Percentiles rank a stretch among this genome's conserved stretches.
Conservation (phyloP, 225 moss, liverwort and hornwort species). For the Bryoerythrophyllum caledonicum region DNA sequence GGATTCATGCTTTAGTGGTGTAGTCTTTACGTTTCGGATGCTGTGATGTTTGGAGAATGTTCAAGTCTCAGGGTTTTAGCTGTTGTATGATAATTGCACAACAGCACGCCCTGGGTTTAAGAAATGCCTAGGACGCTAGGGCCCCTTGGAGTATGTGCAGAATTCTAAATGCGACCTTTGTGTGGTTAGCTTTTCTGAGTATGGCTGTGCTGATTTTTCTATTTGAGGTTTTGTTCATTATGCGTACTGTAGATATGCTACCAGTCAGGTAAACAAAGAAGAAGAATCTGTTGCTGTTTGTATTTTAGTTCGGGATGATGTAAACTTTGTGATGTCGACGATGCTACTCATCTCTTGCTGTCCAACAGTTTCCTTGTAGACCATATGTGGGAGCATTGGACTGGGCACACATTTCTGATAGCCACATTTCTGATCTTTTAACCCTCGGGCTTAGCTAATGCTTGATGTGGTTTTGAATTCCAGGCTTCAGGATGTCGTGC, state of each 20-base stretch:
- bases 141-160: neutral
- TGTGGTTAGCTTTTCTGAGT: neutral
- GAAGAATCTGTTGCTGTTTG: neutral
- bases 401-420: neutral
- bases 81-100: neutral
- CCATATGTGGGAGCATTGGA: neutral
- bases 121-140: neutral
- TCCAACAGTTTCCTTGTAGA: neutral
- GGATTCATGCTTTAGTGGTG: neutral
- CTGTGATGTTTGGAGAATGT: neutral
- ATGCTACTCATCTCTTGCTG: neutral
- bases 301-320: neutral
- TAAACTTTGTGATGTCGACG: neutral
- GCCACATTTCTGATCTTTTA: neutral
- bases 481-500: slow-evolving; percentile 97
- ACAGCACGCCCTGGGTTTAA: neutral
- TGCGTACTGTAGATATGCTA: neutral
- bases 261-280: neutral
- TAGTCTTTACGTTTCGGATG: neutral
- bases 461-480: slow-evolving; percentile 19
- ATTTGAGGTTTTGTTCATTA: neutral
- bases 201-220: neutral
- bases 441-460: neutral
- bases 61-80: slow-evolving; percentile 1
- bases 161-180: neutral